Evolutionary conservation across 1,284 basidiomycete species (phyloP).

Genomic region (Ustilago tritici): DNA sequence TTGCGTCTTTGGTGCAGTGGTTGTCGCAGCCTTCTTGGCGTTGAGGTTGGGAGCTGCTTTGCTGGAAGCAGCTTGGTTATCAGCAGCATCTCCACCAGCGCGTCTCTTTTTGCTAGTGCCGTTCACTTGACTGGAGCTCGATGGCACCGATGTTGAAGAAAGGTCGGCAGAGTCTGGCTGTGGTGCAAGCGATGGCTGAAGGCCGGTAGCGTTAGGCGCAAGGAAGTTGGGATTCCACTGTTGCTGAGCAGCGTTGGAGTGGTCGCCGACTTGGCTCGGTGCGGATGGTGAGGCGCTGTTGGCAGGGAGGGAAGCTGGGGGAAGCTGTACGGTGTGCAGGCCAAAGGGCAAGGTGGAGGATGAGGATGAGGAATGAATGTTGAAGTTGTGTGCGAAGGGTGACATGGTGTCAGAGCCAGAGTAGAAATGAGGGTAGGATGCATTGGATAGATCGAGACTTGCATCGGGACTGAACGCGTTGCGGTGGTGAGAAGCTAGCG

Average conservation of each 20-base stretch:
- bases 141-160: neutral
- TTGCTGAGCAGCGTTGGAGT: constrained; percentile 7
- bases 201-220: constrained; percentile 14
- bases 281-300: constrained; percentile 8
- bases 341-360: constrained; percentile 37
- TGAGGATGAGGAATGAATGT: constrained; percentile 22
- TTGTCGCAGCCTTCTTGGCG: constrained; percentile 18
- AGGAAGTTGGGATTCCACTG: constrained; percentile 43
- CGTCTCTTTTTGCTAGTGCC: constrained; percentile 18
- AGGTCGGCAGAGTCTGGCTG: constrained; percentile 5
- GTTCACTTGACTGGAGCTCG: neutral
- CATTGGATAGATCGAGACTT: constrained; percentile 23
- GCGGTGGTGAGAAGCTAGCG: constrained; percentile 23
- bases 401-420: constrained; percentile 40
- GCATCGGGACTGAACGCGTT: constrained; percentile 27
- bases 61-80: neutral
- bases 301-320: constrained; percentile 13
- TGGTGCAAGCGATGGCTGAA: constrained; percentile 13
- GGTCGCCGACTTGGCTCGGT: constrained; percentile 5
- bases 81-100: constrained; percentile 9
- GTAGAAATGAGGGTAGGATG: constrained; percentile 29
- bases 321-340: constrained; percentile 26
- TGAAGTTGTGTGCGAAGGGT: constrained; percentile 25
- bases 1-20: constrained; percentile 14
- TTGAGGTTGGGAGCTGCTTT: constrained; percentile 11